Base-by-base conservation (phyloP, 441 rosid genomes). In the Geranium incanum region DNA sequence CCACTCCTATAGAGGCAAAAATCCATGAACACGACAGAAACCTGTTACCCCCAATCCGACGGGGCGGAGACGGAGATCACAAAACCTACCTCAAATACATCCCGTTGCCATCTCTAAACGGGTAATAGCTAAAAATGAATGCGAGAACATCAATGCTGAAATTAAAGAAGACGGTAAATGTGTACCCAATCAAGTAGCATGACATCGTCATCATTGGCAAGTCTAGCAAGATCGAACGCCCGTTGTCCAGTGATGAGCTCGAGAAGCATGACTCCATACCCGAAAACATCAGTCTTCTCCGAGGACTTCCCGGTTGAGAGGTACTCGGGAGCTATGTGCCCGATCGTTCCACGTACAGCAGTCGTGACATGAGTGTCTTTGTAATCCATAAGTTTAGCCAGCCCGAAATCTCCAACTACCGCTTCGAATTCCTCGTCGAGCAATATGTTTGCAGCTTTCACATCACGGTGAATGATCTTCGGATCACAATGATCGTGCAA, bases 151-250 rank as follows among this genome's bases (percentile, higher is more conserved):
- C 33, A 28, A 28, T 28, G 33, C 33, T 28, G 33, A 28, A 28
- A 28, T 28, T 28, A 28, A 28, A 28, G 33, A 28, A 28, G 33
- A 28, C 33, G 33, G 33, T 28, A 28, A 28, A 28, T 28, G 33
- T 28, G 33, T 28, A 71, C 74, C 74, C 74, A 71, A 64, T 71
- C 74, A 48, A 71, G 74, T 13, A 71, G 37, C 69, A 71, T 64
- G 45, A 71, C 69, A 48, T 39, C 74, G n/a, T 65, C 74, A 6
- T 71, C 74, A 50, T 71, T 71, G n/a, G 69, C 74, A 64, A 64
- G 69, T 13, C 60, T 62, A 43, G 69, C 69, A 45, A 45, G 74
- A 65, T 71, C 74, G 33, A 71, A 64, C 11, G 74, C 74, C n/a
- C 69, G 39, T 33, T 64, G 74, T 23, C 74, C 69, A 19, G 74